Base-by-base conservation (phyloP, 1,139 yeast species). In the Nematodospora anomalae region DNA sequence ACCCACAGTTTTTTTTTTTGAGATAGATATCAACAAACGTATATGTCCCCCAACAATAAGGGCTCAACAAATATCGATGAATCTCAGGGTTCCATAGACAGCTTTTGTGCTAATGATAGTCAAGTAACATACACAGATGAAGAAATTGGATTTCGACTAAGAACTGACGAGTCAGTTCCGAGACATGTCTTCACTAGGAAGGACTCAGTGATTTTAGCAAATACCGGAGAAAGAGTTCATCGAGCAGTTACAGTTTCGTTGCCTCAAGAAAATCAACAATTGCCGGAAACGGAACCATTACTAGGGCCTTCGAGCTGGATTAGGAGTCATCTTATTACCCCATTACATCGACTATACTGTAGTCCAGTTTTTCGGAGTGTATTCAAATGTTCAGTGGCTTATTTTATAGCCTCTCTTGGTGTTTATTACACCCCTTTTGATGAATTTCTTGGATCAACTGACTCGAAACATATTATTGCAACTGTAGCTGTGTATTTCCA, bases 401-500 rank as follows among this genome's bases (percentile, higher is more conserved):
- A 87, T 52, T 62, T 82, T 9, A 45, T 85, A 2, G 94, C 89
- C 1, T 82, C 94, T 0, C 53, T 84, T 37, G 86, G 83, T 2
- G 95, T 86, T n/a, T 85, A 83, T 56, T 74, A 79, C 49, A 67
- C 78, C 0, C 63, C 75, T 2, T 67, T 86, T 30, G 75, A 84
- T 20, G 49, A 55, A 14, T 44, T 78, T 2, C 57, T 85, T 35
- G 95, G 95, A 0, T 56, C 65, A 27, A 74, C 87, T 12, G 92
- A 84, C 57, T 80, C 84, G 16, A 87, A 86, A 54, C 96, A 87
- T 60, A 74, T 85, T 50, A 80, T 83, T 6, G 88, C 95, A 16
- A 87, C 95, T 0, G 83, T 83, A 12, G 85, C 87, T 1, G 94
- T 86, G 3, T 87, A 87, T 57, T 86, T 87, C 64, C 94, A 86